These are phyloP conservation scores for Marasmius sp. DNA, from an alignment of 1,284 basidiomycete genomes.

Conservation along the genomic window DNA sequence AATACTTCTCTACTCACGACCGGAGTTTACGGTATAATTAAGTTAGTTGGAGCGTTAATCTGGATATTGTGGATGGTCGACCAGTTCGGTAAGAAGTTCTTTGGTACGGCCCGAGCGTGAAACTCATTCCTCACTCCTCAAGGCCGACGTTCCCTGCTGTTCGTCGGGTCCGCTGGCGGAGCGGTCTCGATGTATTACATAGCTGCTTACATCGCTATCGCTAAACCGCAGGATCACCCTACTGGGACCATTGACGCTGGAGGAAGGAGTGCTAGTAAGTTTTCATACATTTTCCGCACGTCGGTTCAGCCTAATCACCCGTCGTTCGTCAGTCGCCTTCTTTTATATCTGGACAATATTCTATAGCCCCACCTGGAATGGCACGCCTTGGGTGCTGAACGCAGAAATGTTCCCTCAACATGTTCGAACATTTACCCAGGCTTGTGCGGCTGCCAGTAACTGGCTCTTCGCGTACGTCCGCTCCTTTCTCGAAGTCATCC, in stretches of 20 bases:
- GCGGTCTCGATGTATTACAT: slow-evolving; percentile 42
- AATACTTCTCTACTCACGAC: slow-evolving; percentile 42
- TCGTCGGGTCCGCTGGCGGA: slow-evolving; percentile 41
- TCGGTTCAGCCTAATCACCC: background rate
- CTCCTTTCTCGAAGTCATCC: background rate
- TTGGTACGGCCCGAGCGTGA: slow-evolving; percentile 16
- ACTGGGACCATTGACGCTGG: slow-evolving; percentile 21
- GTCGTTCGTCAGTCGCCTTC: slow-evolving; percentile 22
- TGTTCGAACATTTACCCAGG: slow-evolving; percentile 34
- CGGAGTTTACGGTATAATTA: slow-evolving; percentile 38
- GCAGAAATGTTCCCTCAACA: slow-evolving; percentile 38
- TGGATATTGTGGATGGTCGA: slow-evolving; percentile 20
- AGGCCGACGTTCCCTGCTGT: slow-evolving; percentile 36
- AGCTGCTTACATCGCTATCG: slow-evolving; percentile 34
- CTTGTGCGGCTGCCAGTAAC: slow-evolving; percentile 33
- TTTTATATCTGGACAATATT: slow-evolving; percentile 38
- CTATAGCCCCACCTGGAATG: slow-evolving; percentile 36
- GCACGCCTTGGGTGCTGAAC: slow-evolving; percentile 32
- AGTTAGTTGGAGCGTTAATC: slow-evolving; percentile 26
- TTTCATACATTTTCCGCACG: background rate
- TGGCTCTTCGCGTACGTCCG: slow-evolving; percentile 27
- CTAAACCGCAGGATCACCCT: slow-evolving; percentile 24
- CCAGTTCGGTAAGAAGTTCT: slow-evolving; percentile 28
- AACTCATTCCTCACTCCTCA: slow-evolving; percentile 28
- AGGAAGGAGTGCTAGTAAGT: slow-evolving; percentile 28